Percentiles rank a stretch among this genome's conserved stretches.
These are phyloP conservation scores for Lichtheimia ramosa DNA, from an alignment of 371 early-diverging fungal species.

Conservation along the genomic window DNA sequence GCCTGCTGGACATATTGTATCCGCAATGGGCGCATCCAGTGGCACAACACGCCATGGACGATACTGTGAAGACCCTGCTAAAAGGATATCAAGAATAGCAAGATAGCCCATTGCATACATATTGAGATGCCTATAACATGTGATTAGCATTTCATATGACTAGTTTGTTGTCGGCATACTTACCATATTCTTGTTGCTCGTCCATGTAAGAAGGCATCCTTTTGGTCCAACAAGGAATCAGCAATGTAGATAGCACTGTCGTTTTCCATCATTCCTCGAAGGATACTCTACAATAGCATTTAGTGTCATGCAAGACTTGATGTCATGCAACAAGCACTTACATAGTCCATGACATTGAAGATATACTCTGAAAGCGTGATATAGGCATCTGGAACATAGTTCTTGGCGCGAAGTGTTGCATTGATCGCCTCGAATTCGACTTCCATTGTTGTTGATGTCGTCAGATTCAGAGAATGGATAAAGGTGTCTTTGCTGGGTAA, in stretches of 20 bases:
- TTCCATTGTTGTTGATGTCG: conserved; percentile 22
- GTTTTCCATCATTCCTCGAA: conserved; percentile 22
- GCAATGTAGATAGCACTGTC: conserved; percentile 21
- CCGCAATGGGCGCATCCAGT: conserved; percentile 11
- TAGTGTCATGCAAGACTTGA: not conserved
- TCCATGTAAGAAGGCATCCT: conserved; percentile 27
- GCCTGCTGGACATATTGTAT: conserved; percentile 17
- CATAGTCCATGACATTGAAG: conserved; percentile 27
- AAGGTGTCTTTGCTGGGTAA: conserved; percentile 7
- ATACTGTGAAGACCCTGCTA: conserved; percentile 11
- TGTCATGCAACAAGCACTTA: conserved; percentile 4
- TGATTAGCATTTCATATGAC: not conserved
- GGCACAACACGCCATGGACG: conserved; percentile 21
- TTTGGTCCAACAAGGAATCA: conserved; percentile 25
- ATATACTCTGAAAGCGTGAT: conserved; percentile 30
- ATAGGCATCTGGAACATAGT: conserved; percentile 22
- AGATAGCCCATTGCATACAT: conserved; percentile 31
- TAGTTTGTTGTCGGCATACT: not conserved
- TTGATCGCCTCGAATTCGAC: conserved; percentile 15
- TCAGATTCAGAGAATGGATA: conserved; percentile 18
- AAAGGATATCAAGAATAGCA: conserved; percentile 19
- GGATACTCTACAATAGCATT: conserved; percentile 15
- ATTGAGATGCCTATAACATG: conserved; percentile 21
- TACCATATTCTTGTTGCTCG: conserved; percentile 24
- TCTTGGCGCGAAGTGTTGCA: not conserved